Conservation (phyloP, 2,329 filamentous ascomycete genomes). For the Colletotrichum musicola region DNA sequence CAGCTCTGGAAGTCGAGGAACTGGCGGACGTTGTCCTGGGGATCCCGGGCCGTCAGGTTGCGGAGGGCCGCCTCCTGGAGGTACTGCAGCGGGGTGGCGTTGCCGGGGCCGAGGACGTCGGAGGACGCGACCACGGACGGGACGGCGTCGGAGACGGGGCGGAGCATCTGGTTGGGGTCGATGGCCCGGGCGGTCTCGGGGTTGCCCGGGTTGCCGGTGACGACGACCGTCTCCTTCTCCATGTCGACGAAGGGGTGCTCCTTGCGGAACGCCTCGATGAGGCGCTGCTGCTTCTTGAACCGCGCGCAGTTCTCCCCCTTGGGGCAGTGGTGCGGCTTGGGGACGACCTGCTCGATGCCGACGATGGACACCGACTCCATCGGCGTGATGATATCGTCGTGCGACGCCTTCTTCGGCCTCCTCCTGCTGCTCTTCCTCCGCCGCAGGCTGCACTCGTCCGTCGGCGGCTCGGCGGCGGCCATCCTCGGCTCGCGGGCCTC, state of each 20-base stretch:
- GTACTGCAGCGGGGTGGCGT: conserved; percentile 72
- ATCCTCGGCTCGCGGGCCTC: conserved; percentile 48
- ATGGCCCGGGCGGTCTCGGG: conserved; percentile 72
- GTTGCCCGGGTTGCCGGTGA: conserved; percentile 84
- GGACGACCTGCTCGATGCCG: conserved; percentile 89
- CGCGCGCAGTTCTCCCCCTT: conserved; percentile 90
- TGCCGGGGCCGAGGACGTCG: conserved; percentile 82
- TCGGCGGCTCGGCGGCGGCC: conserved; percentile 52
- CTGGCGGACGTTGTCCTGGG: conserved; percentile 92
- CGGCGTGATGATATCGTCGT: conserved; percentile 78
- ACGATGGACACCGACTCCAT: conserved; percentile 91
- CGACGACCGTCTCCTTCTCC: conserved; percentile 76
- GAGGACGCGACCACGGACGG: conserved; percentile 92
- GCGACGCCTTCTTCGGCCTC: conserved; percentile 53
- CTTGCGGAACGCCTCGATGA: conserved; percentile 79
- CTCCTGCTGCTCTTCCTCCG: conserved; percentile 56
- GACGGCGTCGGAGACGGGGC: conserved; percentile 79
- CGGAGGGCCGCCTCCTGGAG: conserved; percentile 82
- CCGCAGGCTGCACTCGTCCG: conserved; percentile 50
- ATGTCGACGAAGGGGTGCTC: conserved; percentile 78
- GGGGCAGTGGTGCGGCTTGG: conserved; percentile 84
- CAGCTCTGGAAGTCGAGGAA: conserved; percentile 87
- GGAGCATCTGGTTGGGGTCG: conserved; percentile 67
- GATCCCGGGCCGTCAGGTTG: conserved; percentile 78
- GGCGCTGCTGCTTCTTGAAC: conserved; percentile 82